These are phyloP conservation scores for Amanita pseudoporphyria DNA, from an alignment of 768 basidiomycete genomes.

Conservation along the genomic window DNA sequence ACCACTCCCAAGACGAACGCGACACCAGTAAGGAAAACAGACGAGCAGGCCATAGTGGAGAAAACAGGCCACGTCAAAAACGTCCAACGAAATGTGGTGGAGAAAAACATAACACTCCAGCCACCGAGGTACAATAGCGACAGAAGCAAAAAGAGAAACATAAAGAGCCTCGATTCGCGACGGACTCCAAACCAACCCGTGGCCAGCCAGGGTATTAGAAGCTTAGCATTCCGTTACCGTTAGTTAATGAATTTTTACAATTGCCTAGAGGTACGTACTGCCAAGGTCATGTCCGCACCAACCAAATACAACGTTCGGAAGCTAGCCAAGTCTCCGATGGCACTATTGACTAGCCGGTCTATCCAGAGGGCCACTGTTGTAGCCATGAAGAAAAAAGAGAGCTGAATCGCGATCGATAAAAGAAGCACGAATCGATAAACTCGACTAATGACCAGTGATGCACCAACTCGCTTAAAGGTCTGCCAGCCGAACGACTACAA, in stretches of 20 bases:
- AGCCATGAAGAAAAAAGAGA: conserved; percentile 72
- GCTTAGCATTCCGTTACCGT: conserved; percentile 21
- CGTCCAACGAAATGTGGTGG: conserved; percentile 66
- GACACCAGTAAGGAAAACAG: conserved; percentile 44
- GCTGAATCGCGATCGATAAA: conserved; percentile 63
- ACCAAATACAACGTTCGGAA: conserved; percentile 42
- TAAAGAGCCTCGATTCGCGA: conserved; percentile 47
- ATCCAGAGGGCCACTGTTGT: conserved; percentile 66
- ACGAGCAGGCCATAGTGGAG: conserved; percentile 46
- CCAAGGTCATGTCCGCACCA: conserved; percentile 43
- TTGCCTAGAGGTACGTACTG: conserved; percentile 33
- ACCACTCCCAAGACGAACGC: conserved; percentile 53
- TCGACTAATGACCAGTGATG: conserved; percentile 62
- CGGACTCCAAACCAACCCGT: conserved; percentile 74
- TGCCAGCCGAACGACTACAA: conserved; percentile 70
- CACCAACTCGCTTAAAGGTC: conserved; percentile 81
- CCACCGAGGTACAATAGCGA: conserved; percentile 54
- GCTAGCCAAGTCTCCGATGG: conserved; percentile 43
- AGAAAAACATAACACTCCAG: conserved; percentile 68
- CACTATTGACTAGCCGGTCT: conserved; percentile 63
- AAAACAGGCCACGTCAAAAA: conserved; percentile 72
- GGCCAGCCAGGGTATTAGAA: conserved; percentile 63
- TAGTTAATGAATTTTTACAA: not conserved
- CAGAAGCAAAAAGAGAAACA: conserved; percentile 53
- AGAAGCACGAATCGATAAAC: conserved; percentile 65